Evolutionary conservation across 306 rosid genomes (phyloP), one percentile per base, ranked within the genome.

Genomic region (Corylus heterophylla): DNA sequence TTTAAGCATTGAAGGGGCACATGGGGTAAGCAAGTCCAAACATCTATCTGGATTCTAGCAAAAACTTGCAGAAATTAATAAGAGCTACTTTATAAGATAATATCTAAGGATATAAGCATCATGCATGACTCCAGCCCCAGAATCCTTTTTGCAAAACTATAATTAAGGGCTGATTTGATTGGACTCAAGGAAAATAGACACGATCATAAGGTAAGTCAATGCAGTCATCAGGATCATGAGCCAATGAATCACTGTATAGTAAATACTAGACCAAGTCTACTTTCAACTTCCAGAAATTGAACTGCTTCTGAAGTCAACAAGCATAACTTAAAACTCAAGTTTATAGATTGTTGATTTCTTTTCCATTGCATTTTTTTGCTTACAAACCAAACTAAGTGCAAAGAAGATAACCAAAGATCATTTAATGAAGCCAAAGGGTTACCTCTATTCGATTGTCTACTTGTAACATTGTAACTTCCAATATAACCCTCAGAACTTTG

Each of bases 381-480:
- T 44, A 44, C 27, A 39, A 69, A 55, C 58, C 25, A 44, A 64
- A 27, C 20, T 25, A 47, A 73, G n/a, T 27, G 39, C 71, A 54
- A 73, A 58, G 78, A 49, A 68, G 51, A 31, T 17, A 54, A 55
- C 61, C 45, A 77, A 71, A 54, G 69, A 51, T 29, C 54, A 22
- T 50, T 51, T 72, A 35, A 56, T 75, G 68, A 71, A 86, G 78
- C 71, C 66, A 74, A 79, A 77, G 80, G 62, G 77, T 79, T 88
- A 94, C 98, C 98, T 92, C 96, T 92, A 90, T 86, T 92, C 80
- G 97, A 45, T 61, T 92, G 96, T 88, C 97, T 92, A 86, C 85
- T 89, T 68, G 89, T 78, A 79, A 89, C 94, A 78, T 74, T 87
- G 88, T 89, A 94, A 83, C 85, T 88, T 79, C 92, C 97, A 77